Base-by-base conservation (phyloP, 2,329 filamentous ascomycete genomes). In the Leptographium radiaticola region DNA sequence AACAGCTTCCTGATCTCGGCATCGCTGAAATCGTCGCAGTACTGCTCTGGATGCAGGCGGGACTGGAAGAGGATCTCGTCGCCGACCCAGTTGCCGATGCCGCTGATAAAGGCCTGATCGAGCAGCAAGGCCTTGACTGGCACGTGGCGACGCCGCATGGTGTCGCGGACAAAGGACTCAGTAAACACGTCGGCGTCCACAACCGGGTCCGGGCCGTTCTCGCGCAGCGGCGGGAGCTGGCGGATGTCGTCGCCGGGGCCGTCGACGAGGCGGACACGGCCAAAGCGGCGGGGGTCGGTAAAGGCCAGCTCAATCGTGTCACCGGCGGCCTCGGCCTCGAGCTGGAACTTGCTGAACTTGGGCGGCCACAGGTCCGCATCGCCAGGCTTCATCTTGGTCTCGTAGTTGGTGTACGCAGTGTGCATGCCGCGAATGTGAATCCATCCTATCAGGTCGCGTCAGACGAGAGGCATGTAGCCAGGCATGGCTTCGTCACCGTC, bases 21-120 rank as follows among this genome's bases (percentile, higher is more conserved):
- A 36, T 87, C 80, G 57, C 67, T 75, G 60, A 97, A 86, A 0
- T 87, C 86, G 63, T 96, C 84, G 68, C 85, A 89, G 69, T 94
- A 94, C 65, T 95, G 89, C 66, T 96, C 91, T 0, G 93, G 93
- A 60, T 98, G 91, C 16, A 97, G 77, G 50, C 79, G 82, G 6
- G 93, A 86, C 61, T 97, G 84, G 63, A 90, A 98, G 51, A 98
- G 73, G 8, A 95, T 84, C 67, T 98, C 93, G 64, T 98, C 93
- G 1, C 85, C 89, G 53, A 98, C 91, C 91, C 91, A 98, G 65
- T 97, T 97, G 0, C 93, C 93, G 58, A 98, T 87, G 9, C 93
- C 93, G 62, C 87, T 93, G 57, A 97, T 86, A 65, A 86, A 86
- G 18, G 81, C 77, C 68, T 98, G 93, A 64, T 97, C 88, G 4